Evolutionary conservation across 2,329 filamentous ascomycete genomes (phyloP).

Genomic region (Huntiella savannae): DNA sequence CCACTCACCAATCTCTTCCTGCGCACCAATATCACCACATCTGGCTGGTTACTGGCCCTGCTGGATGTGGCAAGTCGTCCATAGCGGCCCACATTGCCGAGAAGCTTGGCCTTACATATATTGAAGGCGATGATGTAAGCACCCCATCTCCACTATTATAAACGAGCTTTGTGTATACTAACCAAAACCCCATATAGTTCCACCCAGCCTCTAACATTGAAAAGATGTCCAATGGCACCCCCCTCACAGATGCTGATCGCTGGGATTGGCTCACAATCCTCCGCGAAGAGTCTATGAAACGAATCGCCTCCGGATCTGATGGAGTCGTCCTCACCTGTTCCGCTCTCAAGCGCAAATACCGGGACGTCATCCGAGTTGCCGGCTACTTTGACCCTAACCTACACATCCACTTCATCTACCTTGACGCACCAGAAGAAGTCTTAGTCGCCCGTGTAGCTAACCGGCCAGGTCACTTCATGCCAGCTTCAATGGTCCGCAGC

Average conservation of each 20-base stretch:
- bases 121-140: constrained; percentile 61
- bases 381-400: constrained; percentile 55
- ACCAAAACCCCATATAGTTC: constrained; percentile 31
- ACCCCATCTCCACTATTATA: constrained; percentile 1
- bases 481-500: constrained; percentile 82
- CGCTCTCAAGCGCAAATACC: constrained; percentile 90
- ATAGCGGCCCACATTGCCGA: constrained; percentile 47
- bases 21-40: constrained; percentile 41
- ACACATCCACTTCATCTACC: constrained; percentile 83
- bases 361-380: constrained; percentile 72
- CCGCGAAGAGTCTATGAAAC: constrained; percentile 45
- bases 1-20: constrained; percentile 3
- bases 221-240: constrained; percentile 73
- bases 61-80: constrained; percentile 63
- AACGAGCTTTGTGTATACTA: constrained; percentile 14
- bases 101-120: constrained; percentile 45
- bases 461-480: constrained; percentile 84
- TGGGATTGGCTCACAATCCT: constrained; percentile 90
- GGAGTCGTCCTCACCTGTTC: constrained; percentile 94
- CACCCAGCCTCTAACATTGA: constrained; percentile 63
- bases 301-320: constrained; percentile 35
- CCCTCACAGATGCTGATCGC: constrained; percentile 78
- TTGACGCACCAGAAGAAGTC: constrained; percentile 56
- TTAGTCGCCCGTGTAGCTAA: constrained; percentile 56
- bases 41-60: constrained; percentile 63